These are phyloP conservation scores for Crithidia bombi DNA, from an alignment of 208 protist genomes.

Conservation along the genomic window DNA sequence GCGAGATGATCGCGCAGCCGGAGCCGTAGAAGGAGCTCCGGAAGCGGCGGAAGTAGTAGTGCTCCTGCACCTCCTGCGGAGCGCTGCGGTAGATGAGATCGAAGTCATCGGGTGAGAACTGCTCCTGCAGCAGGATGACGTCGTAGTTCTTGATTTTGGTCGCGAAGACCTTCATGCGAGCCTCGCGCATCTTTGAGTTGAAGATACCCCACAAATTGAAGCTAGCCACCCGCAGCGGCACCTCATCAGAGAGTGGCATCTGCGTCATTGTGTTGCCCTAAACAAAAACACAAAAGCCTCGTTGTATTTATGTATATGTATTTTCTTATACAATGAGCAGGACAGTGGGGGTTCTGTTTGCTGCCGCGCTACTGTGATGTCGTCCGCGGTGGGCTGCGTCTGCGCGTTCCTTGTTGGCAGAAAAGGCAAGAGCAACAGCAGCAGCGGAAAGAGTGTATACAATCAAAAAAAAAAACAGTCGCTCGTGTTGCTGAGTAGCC, in stretches of 20 bases:
- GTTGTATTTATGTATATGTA: not conserved
- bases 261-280: not conserved
- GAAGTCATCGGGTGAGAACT: slow-evolving; percentile 81
- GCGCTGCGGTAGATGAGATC: slow-evolving; percentile 55
- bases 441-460: not conserved
- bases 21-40: slow-evolving; percentile 87
- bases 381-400: too few relatives aligned
- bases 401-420: too few relatives aligned
- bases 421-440: not conserved
- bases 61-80: slow-evolving; percentile 45
- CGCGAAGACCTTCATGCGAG: slow-evolving; percentile 80
- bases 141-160: slow-evolving; percentile 84
- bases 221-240: slow-evolving; percentile 70
- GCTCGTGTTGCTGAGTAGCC: too few relatives aligned
- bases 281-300: not conserved
- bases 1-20: slow-evolving; percentile 84
- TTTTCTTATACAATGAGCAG: not conserved
- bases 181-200: slow-evolving; percentile 79
- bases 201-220: slow-evolving; percentile 93
- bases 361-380: not conserved
- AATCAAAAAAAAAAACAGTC: not conserved
- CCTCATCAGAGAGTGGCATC: slow-evolving; percentile 16
- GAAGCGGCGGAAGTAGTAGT: slow-evolving; percentile 76
- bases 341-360: too few relatives aligned
- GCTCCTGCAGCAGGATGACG: slow-evolving; percentile 85